Evolutionary conservation across 1,284 basidiomycete species (phyloP).

Genomic region (Flammula alnicola): DNA sequence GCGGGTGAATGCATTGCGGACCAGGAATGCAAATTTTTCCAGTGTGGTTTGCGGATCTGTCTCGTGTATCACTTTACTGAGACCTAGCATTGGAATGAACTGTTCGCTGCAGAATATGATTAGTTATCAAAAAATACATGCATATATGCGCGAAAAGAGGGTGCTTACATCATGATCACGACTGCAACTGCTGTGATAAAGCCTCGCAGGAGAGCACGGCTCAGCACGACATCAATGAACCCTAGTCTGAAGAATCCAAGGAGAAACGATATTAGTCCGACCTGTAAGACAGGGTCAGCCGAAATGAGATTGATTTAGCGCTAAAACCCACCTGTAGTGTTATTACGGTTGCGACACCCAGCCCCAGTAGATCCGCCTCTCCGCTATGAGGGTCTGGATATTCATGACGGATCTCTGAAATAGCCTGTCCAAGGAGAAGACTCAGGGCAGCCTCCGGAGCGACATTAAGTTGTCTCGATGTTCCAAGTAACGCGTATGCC

Average conservation of each 20-base stretch:
- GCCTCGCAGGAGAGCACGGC: constrained; percentile 84
- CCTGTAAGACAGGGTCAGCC: too few relatives aligned
- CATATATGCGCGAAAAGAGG: constrained; percentile 4
- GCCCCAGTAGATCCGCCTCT: constrained; percentile 59
- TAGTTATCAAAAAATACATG: constrained; percentile 9
- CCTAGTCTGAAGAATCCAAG: constrained; percentile 90
- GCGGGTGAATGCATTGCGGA: constrained; percentile 61
- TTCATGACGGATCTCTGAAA: constrained; percentile 70
- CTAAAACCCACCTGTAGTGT: too few relatives aligned
- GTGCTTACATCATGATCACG: constrained; percentile 70
- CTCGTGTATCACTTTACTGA: constrained; percentile 58
- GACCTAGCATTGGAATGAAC: constrained; percentile 80
- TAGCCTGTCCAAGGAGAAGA: constrained; percentile 87
- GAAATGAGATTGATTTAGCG: too few relatives aligned
- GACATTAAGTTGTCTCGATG: constrained; percentile 81
- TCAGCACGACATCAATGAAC: constrained; percentile 95
- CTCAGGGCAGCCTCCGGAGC: constrained; percentile 91
- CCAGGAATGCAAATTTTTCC: constrained; percentile 80
- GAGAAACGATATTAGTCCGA: constrained; percentile 85
- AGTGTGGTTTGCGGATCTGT: constrained; percentile 68
- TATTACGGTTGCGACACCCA: constrained; percentile 76
- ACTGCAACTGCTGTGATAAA: constrained; percentile 85
- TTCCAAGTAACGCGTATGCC: constrained; percentile 85
- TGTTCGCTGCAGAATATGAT: constrained; percentile 62
- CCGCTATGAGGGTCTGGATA: constrained; percentile 59